Conservation (phyloP, 163 green algal genomes). For the Trebouxiophyceae sp. region DNA sequence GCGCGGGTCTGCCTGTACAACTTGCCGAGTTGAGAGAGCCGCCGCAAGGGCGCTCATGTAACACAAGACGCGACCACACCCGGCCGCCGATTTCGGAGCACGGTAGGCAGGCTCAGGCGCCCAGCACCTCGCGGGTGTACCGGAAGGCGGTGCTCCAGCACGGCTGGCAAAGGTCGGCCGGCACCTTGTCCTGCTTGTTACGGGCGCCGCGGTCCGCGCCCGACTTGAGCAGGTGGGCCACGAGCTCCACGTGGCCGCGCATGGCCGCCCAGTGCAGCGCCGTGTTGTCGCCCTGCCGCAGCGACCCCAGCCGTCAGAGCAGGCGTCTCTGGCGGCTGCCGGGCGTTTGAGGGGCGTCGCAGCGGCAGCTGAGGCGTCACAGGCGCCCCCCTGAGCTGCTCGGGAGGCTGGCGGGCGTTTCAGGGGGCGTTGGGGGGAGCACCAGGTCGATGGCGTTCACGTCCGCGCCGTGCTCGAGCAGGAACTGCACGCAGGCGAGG, state of each 20-base stretch:
- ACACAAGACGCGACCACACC: no score
- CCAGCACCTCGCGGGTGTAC: slow-evolving; percentile 59
- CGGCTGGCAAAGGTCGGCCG: slow-evolving; percentile 82
- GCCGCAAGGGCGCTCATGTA: no score
- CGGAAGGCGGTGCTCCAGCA: slow-evolving; percentile 66
- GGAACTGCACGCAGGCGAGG: slow-evolving; percentile 63
- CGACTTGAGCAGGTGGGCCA: slow-evolving; percentile 60
- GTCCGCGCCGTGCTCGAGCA: slow-evolving; percentile 70
- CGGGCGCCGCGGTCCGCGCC: slow-evolving; percentile 48
- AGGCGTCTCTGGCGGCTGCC: neutral
- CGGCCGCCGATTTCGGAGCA: no score
- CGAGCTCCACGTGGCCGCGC: slow-evolving; percentile 91
- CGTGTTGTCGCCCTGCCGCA: slow-evolving; percentile 89
- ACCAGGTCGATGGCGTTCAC: slow-evolving; percentile 76
- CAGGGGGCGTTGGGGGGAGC: no score
- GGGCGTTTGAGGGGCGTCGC: neutral
- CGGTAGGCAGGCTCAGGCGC: no score
- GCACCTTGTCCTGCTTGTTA: slow-evolving; percentile 70
- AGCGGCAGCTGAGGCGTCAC: neutral
- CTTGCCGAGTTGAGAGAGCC: no score
- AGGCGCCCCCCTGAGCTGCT: no score
- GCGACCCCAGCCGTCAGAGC: no score
- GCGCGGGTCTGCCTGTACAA: no score
- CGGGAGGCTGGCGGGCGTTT: neutral
- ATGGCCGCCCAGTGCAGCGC: slow-evolving; percentile 92